Evolutionary conservation across 106 monocot genomes (phyloP).

Genomic region (Acorus gramineus): DNA sequence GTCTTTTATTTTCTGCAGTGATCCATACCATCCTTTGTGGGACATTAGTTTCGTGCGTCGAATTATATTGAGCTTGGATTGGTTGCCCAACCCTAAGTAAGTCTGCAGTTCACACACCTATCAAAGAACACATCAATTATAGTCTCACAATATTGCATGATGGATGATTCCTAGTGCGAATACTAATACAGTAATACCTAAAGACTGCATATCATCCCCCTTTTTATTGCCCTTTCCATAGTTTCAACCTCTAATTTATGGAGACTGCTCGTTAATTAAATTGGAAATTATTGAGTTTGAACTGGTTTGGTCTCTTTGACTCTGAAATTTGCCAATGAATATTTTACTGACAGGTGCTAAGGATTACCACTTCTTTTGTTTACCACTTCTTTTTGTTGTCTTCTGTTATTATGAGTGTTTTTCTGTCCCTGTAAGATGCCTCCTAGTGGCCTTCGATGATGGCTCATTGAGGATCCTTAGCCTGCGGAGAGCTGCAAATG

Average conservation of each 20-base stretch:
- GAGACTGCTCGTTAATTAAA: no score
- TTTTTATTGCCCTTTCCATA: no score
- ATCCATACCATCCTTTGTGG: conserved; percentile 72
- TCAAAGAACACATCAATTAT: no score
- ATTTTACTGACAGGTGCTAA: neutral
- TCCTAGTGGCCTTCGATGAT: conserved; percentile 49
- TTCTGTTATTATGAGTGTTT: neutral
- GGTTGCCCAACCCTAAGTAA: conserved; percentile 74
- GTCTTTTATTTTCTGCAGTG: conserved; percentile 31
- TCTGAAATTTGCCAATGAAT: neutral
- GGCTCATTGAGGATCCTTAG: conserved; percentile 43
- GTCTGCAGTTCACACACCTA: no score
- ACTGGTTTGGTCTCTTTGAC: no score
- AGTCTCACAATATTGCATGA: no score
- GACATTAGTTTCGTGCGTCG: conserved; percentile 47
- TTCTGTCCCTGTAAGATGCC: conserved; percentile 24
- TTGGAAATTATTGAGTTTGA: no score
- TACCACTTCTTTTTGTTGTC: neutral
- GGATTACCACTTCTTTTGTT: neutral
- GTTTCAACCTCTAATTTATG: no score
- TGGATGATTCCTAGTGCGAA: no score
- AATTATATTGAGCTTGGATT: conserved; percentile 58
- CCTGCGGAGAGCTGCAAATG: conserved; percentile 37
- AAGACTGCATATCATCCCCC: no score
- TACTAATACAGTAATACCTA: no score